Base-by-base conservation (phyloP, 805 yeast species). In the Tetrapisispora phaffii region DNA sequence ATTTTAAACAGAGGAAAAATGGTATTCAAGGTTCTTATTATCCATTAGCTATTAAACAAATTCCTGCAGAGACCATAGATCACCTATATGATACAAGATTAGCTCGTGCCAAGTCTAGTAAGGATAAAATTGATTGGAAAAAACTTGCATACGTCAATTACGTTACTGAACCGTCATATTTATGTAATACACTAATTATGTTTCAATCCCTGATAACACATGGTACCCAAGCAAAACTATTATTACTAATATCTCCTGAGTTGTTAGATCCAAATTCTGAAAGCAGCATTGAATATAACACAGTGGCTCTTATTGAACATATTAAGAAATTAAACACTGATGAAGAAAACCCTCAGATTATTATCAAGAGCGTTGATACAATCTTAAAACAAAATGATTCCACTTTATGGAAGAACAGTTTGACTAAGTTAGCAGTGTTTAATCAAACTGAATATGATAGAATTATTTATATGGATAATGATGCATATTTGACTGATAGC, bases 131-230 rank as follows among this genome's bases (percentile, higher is more conserved):
- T 2, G 62, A 70, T 31, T 73, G 78, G 78, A 35, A 58, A 1
- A 63, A 66, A 44, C 65, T 59, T 34, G 85, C 83, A 0, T 80
- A 80, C 55, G 76, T 79, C 5, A 76, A 76, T 42, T 80, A 80
- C 58, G 83, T 82, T 4, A 77, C 85, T 0, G 66, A 72, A 44
- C 51, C 66, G 12, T 63, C 68, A 17, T 76, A 79, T 50, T 58
- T 79, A 44, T 73, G 79, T 48, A 69, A 75, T 39, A 74, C 80
- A 4, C 53, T 79, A 35, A 65, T 77, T 52, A 74, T 76, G 50
- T 68, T 74, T 33, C 55, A 64, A 1, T 62, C 62, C 22, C 55
- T 80, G 40, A 57, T 62, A 15, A 56, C 62, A 36, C 51, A 29
- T 40, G 63, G 69, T 0, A 62, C 74, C 1, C 62, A 68, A 42